phyloP scores from a whole-genome alignment of 2,329 filamentous ascomycete species.

The Aureobasidium namibiae region DNA sequence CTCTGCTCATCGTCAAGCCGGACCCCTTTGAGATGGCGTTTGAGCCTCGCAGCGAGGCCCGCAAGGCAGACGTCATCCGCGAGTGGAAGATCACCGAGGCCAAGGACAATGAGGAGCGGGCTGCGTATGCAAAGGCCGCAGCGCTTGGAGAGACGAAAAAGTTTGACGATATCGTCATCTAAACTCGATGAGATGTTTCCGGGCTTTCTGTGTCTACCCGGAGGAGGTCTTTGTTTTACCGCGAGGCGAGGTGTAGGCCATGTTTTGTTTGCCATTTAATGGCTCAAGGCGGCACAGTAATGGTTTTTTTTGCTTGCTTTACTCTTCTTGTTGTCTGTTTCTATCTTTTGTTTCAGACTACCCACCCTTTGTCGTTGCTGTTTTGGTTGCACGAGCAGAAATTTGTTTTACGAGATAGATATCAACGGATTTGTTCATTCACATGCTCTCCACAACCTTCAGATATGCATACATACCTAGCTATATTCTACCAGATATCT shows the following conservation, averaged over 20 bases:
- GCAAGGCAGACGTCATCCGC: conserved; percentile 31
- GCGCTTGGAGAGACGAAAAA: conserved; percentile 9
- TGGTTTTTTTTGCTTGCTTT: background rate
- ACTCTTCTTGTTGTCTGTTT: background rate
- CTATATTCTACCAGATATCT: background rate
- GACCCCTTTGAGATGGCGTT: conserved; percentile 49
- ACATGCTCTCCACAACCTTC: background rate
- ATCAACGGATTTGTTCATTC: conserved; percentile 9
- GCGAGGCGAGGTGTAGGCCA: background rate
- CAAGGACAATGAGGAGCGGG: conserved; percentile 28
- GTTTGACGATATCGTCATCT: background rate
- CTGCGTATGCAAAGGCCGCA: conserved; percentile 22
- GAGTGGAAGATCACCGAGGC: conserved; percentile 33
- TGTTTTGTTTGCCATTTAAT: background rate
- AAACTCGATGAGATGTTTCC: background rate
- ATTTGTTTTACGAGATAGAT: background rate
- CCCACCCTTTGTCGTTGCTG: background rate
- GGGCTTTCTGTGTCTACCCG: background rate
- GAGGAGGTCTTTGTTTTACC: background rate
- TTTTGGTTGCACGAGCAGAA: background rate
- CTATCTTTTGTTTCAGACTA: background rate
- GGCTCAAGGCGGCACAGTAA: background rate
- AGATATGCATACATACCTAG: background rate
- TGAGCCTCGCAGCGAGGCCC: conserved; percentile 39
- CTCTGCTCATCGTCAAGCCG: conserved; percentile 50